Base-by-base conservation (phyloP, 2,329 filamentous ascomycete genomes). In the Nemania sp. region DNA sequence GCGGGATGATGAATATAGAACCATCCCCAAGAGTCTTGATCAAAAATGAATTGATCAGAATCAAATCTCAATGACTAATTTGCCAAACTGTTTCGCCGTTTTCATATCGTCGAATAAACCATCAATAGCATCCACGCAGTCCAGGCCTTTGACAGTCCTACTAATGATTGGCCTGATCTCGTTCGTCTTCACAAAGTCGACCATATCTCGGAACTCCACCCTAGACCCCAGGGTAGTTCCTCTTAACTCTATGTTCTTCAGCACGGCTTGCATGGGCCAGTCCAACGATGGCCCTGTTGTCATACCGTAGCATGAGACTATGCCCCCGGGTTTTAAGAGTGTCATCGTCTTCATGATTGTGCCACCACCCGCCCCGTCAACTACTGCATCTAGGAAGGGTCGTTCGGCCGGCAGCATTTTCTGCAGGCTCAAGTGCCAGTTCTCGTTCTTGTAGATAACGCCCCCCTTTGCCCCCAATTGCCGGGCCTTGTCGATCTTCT, bases 201-300 rank as follows among this genome's bases (percentile, higher is more conserved):
- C 81, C 90, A 97, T 96, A 17, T 93, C 90, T 17, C 80, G 81
- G 71, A 96, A 97, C 76, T 97, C 93, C 70, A 86, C 87, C 49
- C 90, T 82, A 12, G 91, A 95, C 1, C 93, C 93, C 92, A 97
- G 96, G 0, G 92, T 96, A 10, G 85, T 87, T n/a, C 93, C 93
- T 52, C 84, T 84, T 29, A 97, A 81, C 67, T 97, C 92, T 42
- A 97, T 86, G 69, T 97, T 96, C 74, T 89, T 90, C 60, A 97
- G 76, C 13, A 94, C 89, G 0, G 91, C 92, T 60, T 81, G 78
- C 90, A 97, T 96, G 13, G 85, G 71, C 82, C 90, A 97, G 40
- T 90, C 86, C 87, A 96, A 93, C 77, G 89, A 91, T 2, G 93
- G 92, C 0, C 82, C 80, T 2, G 90, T 79, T 0, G 93, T 97